Evolutionary conservation across 108 stramenopile genomes (phyloP).

Genomic region (Skeletonema costatum): DNA sequence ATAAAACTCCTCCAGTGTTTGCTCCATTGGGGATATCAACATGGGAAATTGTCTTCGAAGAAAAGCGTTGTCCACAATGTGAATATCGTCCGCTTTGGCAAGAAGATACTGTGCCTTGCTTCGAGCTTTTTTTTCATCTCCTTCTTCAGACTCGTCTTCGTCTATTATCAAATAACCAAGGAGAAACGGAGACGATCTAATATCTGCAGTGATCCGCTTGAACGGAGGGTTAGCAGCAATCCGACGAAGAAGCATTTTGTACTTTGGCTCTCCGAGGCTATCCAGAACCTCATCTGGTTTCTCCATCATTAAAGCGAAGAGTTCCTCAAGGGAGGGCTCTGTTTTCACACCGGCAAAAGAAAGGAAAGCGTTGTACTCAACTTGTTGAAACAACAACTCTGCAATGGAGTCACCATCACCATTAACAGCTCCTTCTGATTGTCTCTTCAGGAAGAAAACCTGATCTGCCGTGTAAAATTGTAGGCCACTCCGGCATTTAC

Average conservation of each 20-base stretch:
- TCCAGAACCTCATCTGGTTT: slow-evolving; percentile 64
- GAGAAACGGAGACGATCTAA: slow-evolving; percentile 69
- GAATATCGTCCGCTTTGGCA: slow-evolving; percentile 71
- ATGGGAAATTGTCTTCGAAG: slow-evolving; percentile 62
- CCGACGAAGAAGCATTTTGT: slow-evolving; percentile 63
- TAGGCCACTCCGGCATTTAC: slow-evolving; percentile 34
- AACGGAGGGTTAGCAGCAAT: slow-evolving; percentile 79
- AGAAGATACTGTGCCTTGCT: slow-evolving; percentile 44
- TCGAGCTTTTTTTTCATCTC: neutral
- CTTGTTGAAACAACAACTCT: slow-evolving; percentile 29
- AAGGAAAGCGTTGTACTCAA: slow-evolving; percentile 42
- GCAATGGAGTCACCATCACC: slow-evolving; percentile 8
- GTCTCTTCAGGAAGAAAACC: slow-evolving; percentile 58
- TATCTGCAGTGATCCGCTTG: slow-evolving; percentile 51
- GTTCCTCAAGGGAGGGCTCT: slow-evolving; percentile 34
- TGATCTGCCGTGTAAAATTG: slow-evolving; percentile 58
- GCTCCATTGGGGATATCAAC: slow-evolving; percentile 67
- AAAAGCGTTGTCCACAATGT: slow-evolving; percentile 81
- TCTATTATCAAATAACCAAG: slow-evolving; percentile 62
- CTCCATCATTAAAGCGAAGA: slow-evolving; percentile 38
- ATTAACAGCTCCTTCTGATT: slow-evolving; percentile 1
- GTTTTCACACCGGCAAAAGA: slow-evolving; percentile 43
- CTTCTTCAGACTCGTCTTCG: slow-evolving; percentile 8
- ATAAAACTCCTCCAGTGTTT: slow-evolving; percentile 77
- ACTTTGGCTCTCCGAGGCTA: slow-evolving; percentile 53